Base-by-base conservation (phyloP, 495 filamentous ascomycete species). In the Daldinia decipiens region DNA sequence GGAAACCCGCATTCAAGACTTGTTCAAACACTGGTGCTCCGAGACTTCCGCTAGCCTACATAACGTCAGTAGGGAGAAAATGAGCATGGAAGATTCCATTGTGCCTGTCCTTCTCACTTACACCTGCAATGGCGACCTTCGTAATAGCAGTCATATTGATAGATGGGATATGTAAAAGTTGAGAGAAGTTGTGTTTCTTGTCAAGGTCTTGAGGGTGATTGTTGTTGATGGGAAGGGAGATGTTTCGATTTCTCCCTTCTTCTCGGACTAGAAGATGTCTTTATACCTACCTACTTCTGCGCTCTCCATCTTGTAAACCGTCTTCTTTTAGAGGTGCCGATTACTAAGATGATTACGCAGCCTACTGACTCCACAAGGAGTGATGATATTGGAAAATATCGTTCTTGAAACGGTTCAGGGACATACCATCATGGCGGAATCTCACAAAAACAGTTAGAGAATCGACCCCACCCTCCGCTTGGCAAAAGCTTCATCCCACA, bases 11-110 rank as follows among this genome's bases (percentile, higher is more conserved):
- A 1, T 80, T 72, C 40, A 87, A 60, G 8, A 90, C 75, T 12
- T 77, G 79, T 6, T 84, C 72, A 57, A 90, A 68, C 11, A 89
- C 72, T 0, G 82, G 65, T 3, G 76, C 70, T 62, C 87, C 89
- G 15, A 90, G 76, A 34, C 77, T 81, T 54, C 89, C 89, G 4
- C 76, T 80, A 21, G 81, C 77, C 56, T 72, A 50, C 21, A 21
- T 21, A 3, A 19, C 26, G 55, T 63, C 17, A 67, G 45, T 26
- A 3, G 45, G 7, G 11, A 26, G 1, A 13, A 50, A 26, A 8
- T 7, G 5, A 4, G 21, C 12, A 13, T 27, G 4, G 4, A 27
- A 27, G 26, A 27, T 27, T 27, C 26, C 26, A 21, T 56, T 1
- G 17, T 0, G 24, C 11, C 13, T 6, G 6, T 45, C 31, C 5